These are phyloP conservation scores for Davidsoniella eucalypti DNA, from an alignment of 2,329 filamentous ascomycete species.

Conservation along the genomic window DNA sequence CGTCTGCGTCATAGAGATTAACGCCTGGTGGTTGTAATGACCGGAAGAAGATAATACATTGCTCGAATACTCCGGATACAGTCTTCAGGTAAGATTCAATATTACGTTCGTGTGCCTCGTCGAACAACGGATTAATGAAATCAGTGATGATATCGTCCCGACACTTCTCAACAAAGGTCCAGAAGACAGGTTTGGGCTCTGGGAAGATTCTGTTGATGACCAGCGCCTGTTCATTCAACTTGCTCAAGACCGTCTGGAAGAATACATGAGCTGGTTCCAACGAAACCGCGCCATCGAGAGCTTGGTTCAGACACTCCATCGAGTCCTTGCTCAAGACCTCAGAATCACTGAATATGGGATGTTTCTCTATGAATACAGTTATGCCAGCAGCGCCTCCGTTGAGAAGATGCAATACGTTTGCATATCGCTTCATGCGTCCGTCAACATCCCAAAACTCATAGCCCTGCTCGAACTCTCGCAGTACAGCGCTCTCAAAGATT, in stretches of 20 bases:
- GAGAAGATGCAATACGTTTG: constrained; percentile 64
- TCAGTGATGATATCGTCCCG: constrained; percentile 73
- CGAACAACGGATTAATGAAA: constrained; percentile 71
- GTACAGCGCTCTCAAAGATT: constrained; percentile 78
- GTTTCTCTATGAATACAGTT: constrained; percentile 77
- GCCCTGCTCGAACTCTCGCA: constrained; percentile 84
- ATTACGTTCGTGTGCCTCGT: constrained; percentile 66
- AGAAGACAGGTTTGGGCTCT: constrained; percentile 50
- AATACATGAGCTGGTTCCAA: constrained; percentile 69
- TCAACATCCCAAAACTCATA: constrained; percentile 81
- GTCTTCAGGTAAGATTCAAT: constrained; percentile 68
- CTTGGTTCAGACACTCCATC: constrained; percentile 64
- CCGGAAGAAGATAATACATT: constrained; percentile 61
- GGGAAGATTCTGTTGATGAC: constrained; percentile 77
- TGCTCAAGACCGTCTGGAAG: constrained; percentile 56
- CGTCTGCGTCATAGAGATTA: neutral
- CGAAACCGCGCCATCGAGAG: constrained; percentile 48
- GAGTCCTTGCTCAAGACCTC: constrained; percentile 51
- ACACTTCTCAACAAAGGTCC: constrained; percentile 65
- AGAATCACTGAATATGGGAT: constrained; percentile 63
- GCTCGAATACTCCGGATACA: constrained; percentile 74
- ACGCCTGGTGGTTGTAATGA: constrained; percentile 34
- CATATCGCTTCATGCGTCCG: constrained; percentile 76
- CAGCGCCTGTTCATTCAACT: constrained; percentile 66
- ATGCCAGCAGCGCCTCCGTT: constrained; percentile 66